Evolutionary conservation across 805 yeast genomes (phyloP).

Genomic region (Alloascoidea africana): DNA sequence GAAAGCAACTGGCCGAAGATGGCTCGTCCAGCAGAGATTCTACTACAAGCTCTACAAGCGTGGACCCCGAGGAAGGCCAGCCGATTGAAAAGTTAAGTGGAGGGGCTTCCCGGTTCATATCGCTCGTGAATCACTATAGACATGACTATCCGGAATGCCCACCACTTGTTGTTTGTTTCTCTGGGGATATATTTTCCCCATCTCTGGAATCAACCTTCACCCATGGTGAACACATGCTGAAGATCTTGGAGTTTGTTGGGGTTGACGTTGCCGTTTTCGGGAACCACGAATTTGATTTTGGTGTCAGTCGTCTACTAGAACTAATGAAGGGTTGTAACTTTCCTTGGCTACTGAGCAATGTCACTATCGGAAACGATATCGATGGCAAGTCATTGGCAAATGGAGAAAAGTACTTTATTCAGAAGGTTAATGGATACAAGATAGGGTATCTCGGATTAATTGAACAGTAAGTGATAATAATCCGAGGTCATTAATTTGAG

Average conservation of each 20-base stretch:
- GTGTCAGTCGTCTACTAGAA: slow-evolving; percentile 8
- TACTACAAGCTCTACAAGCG: neutral
- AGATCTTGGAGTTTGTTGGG: slow-evolving; percentile 6
- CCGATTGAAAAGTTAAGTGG: slow-evolving; percentile 5
- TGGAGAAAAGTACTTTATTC: slow-evolving; percentile 6
- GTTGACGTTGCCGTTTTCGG: slow-evolving; percentile 11
- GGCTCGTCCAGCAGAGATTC: neutral
- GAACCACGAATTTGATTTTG: slow-evolving; percentile 12
- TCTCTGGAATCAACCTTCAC: slow-evolving; percentile 11
- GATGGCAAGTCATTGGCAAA: slow-evolving; percentile 7
- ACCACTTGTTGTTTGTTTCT: slow-evolving; percentile 9
- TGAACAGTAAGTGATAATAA: slow-evolving; percentile 5
- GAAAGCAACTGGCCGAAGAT: neutral
- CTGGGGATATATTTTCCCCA: slow-evolving; percentile 12
- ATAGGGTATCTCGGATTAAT: slow-evolving; percentile 10
- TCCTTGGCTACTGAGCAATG: slow-evolving; percentile 11
- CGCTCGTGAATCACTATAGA: slow-evolving; percentile 8
- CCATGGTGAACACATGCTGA: slow-evolving; percentile 10
- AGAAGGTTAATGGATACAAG: slow-evolving; percentile 5
- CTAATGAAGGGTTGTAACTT: slow-evolving; percentile 8
- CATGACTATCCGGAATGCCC: slow-evolving; percentile 6
- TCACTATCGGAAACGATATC: slow-evolving; percentile 2
- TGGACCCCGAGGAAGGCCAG: neutral
- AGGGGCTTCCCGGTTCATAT: slow-evolving; percentile 12
- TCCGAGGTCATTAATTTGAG: neutral